phyloP scores from a whole-genome alignment of 257 asterid species.

The Nicotiana otophora region DNA sequence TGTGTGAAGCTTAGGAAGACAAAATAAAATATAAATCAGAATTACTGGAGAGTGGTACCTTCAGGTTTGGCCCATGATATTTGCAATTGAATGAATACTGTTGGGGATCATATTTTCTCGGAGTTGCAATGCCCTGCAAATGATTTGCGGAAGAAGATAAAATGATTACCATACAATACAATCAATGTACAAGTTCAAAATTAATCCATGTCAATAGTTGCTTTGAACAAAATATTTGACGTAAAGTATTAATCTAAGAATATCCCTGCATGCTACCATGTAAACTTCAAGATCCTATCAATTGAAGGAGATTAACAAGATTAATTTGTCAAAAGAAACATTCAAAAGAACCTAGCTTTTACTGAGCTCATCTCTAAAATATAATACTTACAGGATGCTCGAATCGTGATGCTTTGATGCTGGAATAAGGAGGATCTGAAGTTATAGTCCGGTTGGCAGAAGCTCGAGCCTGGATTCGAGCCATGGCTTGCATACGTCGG shows the following conservation, averaged over 20 bases:
- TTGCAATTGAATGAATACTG: constrained; percentile 20
- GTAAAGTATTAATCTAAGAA: background rate
- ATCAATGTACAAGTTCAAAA: background rate
- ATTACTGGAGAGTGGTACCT: constrained; percentile 33
- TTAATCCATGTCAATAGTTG: background rate
- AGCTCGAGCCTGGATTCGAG: constrained; percentile 93
- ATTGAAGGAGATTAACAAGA: background rate
- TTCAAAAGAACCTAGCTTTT: background rate
- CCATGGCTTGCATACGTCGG: constrained; percentile 90
- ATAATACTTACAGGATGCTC: constrained; percentile 39
- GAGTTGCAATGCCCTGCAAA: constrained; percentile 36
- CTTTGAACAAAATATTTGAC: background rate
- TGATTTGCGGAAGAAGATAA: constrained; percentile 5
- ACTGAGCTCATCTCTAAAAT: background rate
- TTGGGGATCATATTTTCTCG: constrained; percentile 23
- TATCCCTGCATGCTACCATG: background rate
- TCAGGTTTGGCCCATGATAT: constrained; percentile 27
- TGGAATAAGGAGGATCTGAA: constrained; percentile 32
- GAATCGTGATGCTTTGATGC: constrained; percentile 20
- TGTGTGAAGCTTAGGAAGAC: background rate
- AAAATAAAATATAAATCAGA: background rate
- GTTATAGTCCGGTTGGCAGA: constrained; percentile 48
- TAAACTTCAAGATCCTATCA: background rate
- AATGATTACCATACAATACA: background rate
- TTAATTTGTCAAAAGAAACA: background rate